These are phyloP conservation scores for Nicotiana undulata DNA, from an alignment of 257 asterid species.

Conservation along the genomic window DNA sequence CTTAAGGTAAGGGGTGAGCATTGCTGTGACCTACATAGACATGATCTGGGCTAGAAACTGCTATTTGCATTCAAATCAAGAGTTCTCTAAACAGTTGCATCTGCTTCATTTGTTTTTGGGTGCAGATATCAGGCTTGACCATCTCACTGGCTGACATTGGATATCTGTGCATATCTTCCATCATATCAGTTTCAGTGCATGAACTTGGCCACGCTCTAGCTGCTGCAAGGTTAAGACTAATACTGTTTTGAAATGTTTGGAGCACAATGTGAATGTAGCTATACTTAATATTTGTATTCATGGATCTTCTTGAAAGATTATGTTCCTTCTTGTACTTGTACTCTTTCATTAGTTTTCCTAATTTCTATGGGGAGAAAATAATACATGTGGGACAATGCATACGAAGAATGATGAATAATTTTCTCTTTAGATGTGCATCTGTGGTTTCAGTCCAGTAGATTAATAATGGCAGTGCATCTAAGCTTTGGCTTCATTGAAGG, in stretches of 20 bases:
- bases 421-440: background rate
- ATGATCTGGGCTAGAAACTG: background rate
- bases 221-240: slow-evolving; percentile 77
- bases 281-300: background rate
- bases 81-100: background rate
- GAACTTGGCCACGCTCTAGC: slow-evolving; percentile 95
- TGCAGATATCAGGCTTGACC: slow-evolving; percentile 52
- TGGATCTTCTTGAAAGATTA: background rate
- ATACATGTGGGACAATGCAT: background rate
- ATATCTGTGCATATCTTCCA: slow-evolving; percentile 58
- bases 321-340: background rate
- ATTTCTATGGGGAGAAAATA: background rate
- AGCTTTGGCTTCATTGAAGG: background rate
- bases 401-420: background rate
- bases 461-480: background rate
- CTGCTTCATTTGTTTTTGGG: slow-evolving; percentile 6
- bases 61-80: background rate
- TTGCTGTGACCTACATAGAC: background rate
- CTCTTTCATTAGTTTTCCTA: background rate
- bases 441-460: background rate
- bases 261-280: background rate
- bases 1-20: background rate
- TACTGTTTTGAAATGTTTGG: slow-evolving; percentile 1
- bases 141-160: slow-evolving; percentile 55
- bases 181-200: slow-evolving; percentile 56